Conservation (phyloP, 148 eudicot species). For the Bassia scoparia region DNA sequence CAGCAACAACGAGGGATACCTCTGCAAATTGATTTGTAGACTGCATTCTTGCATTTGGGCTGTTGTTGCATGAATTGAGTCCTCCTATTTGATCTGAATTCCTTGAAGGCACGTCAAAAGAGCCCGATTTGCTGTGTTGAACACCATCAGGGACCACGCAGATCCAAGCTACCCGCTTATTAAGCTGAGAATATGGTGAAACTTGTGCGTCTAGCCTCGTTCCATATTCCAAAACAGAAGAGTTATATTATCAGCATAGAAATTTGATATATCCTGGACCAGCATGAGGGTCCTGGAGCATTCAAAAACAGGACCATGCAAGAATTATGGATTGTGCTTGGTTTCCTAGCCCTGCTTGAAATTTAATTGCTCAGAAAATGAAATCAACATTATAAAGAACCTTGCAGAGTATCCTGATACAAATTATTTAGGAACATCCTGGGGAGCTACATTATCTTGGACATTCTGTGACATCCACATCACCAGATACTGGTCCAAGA, state of each 20-base stretch:
- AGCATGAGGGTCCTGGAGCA: conserved; percentile 41
- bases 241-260: conserved; percentile 48
- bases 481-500: conserved; percentile 39
- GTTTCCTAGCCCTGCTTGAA: conserved; percentile 52
- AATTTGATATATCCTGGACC: conserved; percentile 56
- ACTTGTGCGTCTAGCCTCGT: conserved; percentile 61
- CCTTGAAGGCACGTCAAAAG: conserved; percentile 55
- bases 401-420: conserved; percentile 37
- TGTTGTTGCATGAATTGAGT: conserved; percentile 61
- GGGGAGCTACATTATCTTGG: conserved; percentile 45
- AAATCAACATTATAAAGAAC: conserved; percentile 34
- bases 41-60: conserved; percentile 46
- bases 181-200: conserved; percentile 45
- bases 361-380: conserved; percentile 38
- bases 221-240: conserved; percentile 52
- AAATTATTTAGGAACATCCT: conserved; percentile 40
- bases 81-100: conserved; percentile 75
- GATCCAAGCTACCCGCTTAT: conserved; percentile 51
- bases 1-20: conserved; percentile 63
- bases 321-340: conserved; percentile 51
- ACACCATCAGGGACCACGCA: conserved; percentile 45
- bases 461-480: conserved; percentile 39
- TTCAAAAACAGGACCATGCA: conserved; percentile 42
- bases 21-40: conserved; percentile 57
- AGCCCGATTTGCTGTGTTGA: conserved; percentile 56